Conservation (phyloP, 108 stramenopile genomes). For the Nannochloropsis gaditana region DNA sequence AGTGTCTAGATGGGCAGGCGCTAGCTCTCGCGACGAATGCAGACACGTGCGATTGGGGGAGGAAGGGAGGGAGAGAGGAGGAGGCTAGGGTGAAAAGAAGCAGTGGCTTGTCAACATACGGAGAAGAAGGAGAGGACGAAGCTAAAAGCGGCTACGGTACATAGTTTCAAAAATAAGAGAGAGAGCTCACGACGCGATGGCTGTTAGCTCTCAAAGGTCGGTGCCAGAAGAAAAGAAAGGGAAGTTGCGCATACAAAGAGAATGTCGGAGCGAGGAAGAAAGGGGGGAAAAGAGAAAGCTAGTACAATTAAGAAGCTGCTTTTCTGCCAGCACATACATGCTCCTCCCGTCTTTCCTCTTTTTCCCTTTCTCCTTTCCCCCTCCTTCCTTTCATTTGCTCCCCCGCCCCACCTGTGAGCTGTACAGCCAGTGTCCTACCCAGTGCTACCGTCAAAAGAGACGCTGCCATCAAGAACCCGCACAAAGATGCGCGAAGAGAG, state of each 20-base stretch:
- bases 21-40: too few relatives aligned
- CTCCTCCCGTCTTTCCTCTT: neutral
- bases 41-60: neutral
- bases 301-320: too few relatives aligned
- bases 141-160: too few relatives aligned
- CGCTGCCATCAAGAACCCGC: constrained; percentile 34
- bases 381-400: neutral
- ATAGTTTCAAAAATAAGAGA: too few relatives aligned
- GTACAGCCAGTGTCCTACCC: neutral
- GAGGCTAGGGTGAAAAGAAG: constrained; percentile 36
- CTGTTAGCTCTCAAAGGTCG: too few relatives aligned
- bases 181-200: too few relatives aligned
- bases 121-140: neutral
- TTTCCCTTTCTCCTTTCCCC: neutral
- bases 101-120: neutral
- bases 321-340: neutral
- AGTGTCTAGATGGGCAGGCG: too few relatives aligned
- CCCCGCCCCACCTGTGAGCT: neutral
- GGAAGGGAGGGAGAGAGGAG: neutral
- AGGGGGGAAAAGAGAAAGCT: too few relatives aligned
- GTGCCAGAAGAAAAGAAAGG: too few relatives aligned
- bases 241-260: too few relatives aligned
- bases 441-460: neutral
- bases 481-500: constrained; percentile 29
- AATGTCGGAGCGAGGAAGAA: too few relatives aligned